Evolutionary conservation across 305 asterid genomes (phyloP).

Genomic region (Solanum aculeatissimum): DNA sequence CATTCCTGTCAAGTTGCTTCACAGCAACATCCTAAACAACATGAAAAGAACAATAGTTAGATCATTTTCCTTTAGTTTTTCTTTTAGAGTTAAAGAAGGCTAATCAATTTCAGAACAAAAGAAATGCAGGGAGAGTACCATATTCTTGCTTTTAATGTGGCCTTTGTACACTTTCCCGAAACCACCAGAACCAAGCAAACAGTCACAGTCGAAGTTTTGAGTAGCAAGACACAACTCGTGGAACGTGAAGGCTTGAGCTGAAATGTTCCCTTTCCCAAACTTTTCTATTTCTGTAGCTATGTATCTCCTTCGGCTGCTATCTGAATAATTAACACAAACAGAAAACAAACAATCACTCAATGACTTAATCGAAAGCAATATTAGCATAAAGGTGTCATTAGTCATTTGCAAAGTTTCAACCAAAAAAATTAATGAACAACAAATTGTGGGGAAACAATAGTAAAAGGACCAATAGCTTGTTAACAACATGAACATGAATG

Average conservation of each 20-base stretch:
- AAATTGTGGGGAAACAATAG: not conserved
- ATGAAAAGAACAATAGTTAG: not conserved
- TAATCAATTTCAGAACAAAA: not conserved
- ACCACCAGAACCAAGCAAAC: conserved; percentile 83
- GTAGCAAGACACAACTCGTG: conserved; percentile 42
- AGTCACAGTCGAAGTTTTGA: conserved; percentile 29
- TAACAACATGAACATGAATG: not conserved
- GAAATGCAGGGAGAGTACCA: not conserved
- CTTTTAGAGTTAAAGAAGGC: not conserved
- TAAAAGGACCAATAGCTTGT: not conserved
- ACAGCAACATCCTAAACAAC: conserved; percentile 63
- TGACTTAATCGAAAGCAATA: not conserved
- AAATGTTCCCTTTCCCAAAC: conserved; percentile 54
- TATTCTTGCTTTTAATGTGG: conserved; percentile 23
- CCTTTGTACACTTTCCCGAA: conserved; percentile 86
- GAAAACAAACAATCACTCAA: not conserved
- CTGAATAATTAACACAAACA: conserved; percentile 25
- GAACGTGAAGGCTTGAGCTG: conserved; percentile 51
- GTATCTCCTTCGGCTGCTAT: conserved; percentile 28
- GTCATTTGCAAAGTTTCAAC: not conserved
- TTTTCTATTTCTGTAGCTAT: conserved; percentile 30
- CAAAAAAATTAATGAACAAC: not conserved
- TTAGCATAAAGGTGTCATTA: not conserved
- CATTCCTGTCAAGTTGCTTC: conserved; percentile 76
- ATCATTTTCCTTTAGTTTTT: not conserved